A percentile compares a stretch with the other conserved stretches of the same genome.
These are phyloP conservation scores for Blastocystis sp. DNA, from an alignment of 352 stramenopile genomes.

Conservation along the genomic window DNA sequence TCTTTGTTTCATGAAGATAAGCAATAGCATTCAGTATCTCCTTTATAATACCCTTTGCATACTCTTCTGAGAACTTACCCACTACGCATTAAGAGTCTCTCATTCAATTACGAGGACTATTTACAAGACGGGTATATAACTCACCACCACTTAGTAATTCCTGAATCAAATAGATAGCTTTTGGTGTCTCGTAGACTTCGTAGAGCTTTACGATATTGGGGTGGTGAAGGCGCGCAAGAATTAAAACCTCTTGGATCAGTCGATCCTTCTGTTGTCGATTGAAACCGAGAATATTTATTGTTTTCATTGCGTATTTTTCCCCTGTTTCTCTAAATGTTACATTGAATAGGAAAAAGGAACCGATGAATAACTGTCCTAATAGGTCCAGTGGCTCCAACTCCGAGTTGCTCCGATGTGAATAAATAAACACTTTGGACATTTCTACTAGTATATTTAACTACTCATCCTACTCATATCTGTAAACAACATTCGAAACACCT, in stretches of 20 bases:
- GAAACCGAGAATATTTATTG: neutral
- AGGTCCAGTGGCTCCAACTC: neutral
- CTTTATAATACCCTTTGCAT: conserved; percentile 18
- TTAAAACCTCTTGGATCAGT: conserved; percentile 18
- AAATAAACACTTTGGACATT: neutral
- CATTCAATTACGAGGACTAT: neutral
- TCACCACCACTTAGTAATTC: conserved; percentile 12
- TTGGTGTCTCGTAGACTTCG: conserved; percentile 30
- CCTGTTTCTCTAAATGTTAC: neutral
- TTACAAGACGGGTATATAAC: conserved; percentile 32
- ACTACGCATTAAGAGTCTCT: neutral
- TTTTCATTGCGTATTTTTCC: conserved; percentile 42
- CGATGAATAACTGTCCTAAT: neutral
- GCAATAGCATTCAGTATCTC: conserved; percentile 18
- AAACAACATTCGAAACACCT: conserved; percentile 8
- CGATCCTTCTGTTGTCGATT: neutral
- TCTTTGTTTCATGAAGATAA: conserved; percentile 46
- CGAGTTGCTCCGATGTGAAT: neutral
- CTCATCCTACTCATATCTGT: neutral
- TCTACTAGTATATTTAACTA: neutral
- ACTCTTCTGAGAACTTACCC: conserved; percentile 22
- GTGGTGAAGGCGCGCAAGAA: conserved; percentile 16
- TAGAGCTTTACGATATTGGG: conserved; percentile 58
- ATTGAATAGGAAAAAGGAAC: neutral
- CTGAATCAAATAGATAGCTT: conserved; percentile 26